Evolutionary conservation across 2,329 filamentous ascomycete species (phyloP).

Genomic region (Botrytis squamosa): DNA sequence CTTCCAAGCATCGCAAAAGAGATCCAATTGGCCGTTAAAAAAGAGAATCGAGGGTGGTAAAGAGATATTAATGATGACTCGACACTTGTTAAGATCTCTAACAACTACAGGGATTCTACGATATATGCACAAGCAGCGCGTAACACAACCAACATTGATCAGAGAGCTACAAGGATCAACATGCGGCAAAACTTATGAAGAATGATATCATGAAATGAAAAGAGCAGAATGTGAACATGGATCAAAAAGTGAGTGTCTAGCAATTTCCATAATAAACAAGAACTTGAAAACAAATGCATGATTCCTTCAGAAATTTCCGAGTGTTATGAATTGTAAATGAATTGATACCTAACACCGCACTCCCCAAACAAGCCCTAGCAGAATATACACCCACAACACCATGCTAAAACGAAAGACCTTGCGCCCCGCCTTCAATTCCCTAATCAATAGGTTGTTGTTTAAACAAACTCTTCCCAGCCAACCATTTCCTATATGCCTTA

Average conservation of each 20-base stretch:
- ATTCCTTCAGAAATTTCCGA: not conserved
- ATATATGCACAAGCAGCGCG: not conserved
- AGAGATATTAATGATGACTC: rapidly evolving
- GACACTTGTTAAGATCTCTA: not conserved
- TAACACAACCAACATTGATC: not conserved
- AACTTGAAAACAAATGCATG: not conserved
- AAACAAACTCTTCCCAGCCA: conserved; percentile 91
- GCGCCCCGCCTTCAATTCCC: not conserved
- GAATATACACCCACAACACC: not conserved
- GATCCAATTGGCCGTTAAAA: no score
- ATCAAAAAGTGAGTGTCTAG: rapidly evolving
- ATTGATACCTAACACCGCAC: not conserved
- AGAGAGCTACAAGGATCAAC: not conserved
- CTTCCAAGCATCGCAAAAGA: no score
- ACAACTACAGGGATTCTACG: not conserved
- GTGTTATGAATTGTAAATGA: not conserved
- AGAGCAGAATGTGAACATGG: rapidly evolving
- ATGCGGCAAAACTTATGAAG: not conserved
- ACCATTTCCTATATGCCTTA: conserved; percentile 94
- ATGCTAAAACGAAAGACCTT: not conserved
- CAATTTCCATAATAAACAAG: not conserved
- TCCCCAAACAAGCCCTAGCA: not conserved
- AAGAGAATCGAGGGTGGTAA: no score
- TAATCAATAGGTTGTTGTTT: conserved; percentile 72
- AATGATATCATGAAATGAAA: not conserved